Base-by-base conservation (phyloP, 768 basidiomycete genomes). In the Kwoniella europaea region DNA sequence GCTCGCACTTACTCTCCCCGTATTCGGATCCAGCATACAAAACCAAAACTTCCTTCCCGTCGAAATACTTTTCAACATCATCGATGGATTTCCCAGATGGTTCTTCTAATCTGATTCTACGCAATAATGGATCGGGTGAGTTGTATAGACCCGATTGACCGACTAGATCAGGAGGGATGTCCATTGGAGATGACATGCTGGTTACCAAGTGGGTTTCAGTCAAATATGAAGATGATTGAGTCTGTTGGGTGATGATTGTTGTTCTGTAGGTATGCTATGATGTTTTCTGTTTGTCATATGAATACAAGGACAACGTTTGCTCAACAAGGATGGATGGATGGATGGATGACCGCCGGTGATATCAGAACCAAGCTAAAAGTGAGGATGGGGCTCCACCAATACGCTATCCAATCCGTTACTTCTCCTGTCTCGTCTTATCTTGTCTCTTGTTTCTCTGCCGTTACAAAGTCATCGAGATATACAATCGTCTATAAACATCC, bases 21-120 rank as follows among this genome's bases (percentile, higher is more conserved):
- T 73, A 71, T 42, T 75, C 77, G 27, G 78, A 76, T 13, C 82
- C 82, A 43, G 79, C 79, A 60, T 80, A 83, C 35, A 83, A 71
- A 2, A 83, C 73, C 52, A 83, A 50, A 10, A 83, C 68, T 59
- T 83, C 80, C 60, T 81, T 80, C 10, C 69, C 74, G 7, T 65
- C 58, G 44, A 83, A 79, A 43, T 77, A 79, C 42, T 71, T 69
- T 10, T 68, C 70, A n/a, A 82, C 20, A 63, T 79, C 72, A 15
- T 69, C 67, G 20, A 83, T 81, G 35, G 76, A 67, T 24, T 67
- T 59, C 1, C 82, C 82, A 24, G 69, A 65, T 4, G 82, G 74
- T 56, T 82, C 78, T 50, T 81, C 76, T 22, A 83, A 50, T 42
- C 82, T 72, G 3, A 83, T 59, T 61, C 82, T 73, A 12, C 79